Evolutionary conservation across 2,329 filamentous ascomycete genomes (phyloP), one percentile per base, ranked within the genome.

Genomic region (Bipolaris victoriae): DNA sequence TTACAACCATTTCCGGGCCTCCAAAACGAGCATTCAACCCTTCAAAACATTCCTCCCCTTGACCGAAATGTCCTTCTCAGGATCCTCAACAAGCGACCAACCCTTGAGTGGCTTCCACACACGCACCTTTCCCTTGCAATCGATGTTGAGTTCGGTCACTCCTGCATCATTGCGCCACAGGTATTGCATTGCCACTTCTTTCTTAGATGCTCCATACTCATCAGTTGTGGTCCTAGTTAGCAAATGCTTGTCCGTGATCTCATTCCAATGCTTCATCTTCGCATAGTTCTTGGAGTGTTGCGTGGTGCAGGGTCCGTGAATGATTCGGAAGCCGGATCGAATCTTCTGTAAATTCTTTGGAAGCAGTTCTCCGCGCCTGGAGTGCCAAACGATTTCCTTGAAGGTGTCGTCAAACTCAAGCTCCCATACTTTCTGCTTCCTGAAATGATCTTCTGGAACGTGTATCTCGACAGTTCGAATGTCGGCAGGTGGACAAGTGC

Each of bases 401-500:
- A 41, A 51, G 7, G 40, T 31, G 3, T 37, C 29, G 2, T 57
- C 44, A 4, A 39, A 31, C 11, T 24, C 18, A 1, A 58, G 31
- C 10, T 49, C 18, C 55, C 46, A 53, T 3, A 40, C 26, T 11
- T 47, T 46, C 3, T 50, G 9, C 15, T 20, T 16, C 3, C 7
- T 9, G 7, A 57, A 31, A 7, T 57, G 45, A 11, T 29, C 26
- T 1, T 49, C 15, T 7, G 45, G 55, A 4, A 57, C 39, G 10
- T 57, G 55, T 1, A 57, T 22, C 31, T 43, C 37, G 11, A 57
- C 13, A 9, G 44, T 45, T 15, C 49, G 18, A 2, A 49, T 9
- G 7, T 57, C 44, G 6, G 37, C 18, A 3, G 49, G 29, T 13
- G 39, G 35, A 20, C 45, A 52, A n/a, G 31, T 20, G 16, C 43